phyloP scores from a whole-genome alignment of 805 yeast genomes.

The Wickerhamiella sergipiensis region DNA sequence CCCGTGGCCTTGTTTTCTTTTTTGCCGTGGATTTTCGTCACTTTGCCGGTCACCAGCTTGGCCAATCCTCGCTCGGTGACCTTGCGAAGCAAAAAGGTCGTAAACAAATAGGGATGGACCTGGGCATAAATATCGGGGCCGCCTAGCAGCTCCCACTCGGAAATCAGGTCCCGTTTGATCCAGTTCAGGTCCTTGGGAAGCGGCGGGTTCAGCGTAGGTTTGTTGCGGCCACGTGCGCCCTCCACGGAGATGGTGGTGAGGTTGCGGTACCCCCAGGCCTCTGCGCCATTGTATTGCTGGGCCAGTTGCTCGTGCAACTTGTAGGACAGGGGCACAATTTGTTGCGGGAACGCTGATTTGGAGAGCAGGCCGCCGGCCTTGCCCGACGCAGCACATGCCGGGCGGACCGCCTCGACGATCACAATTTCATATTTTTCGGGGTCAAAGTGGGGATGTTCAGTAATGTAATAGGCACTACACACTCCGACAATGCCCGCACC shows the following conservation, averaged over 20 bases:
- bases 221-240: slow-evolving; percentile 30
- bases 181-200: slow-evolving; percentile 51
- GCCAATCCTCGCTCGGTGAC: slow-evolving; percentile 63
- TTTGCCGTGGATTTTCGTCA: slow-evolving; percentile 48
- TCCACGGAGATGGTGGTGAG: slow-evolving; percentile 76
- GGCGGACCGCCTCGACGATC: slow-evolving; percentile 73
- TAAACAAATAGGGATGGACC: slow-evolving; percentile 89
- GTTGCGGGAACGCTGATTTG: slow-evolving; percentile 94
- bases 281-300: slow-evolving; percentile 64
- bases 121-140: slow-evolving; percentile 85
- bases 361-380: slow-evolving; percentile 95
- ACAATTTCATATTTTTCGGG: slow-evolving; percentile 66
- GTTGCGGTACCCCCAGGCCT: slow-evolving; percentile 86
- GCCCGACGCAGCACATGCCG: slow-evolving; percentile 96
- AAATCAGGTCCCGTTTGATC: slow-evolving; percentile 53
- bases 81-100: slow-evolving; percentile 65
- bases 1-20: slow-evolving; percentile 63
- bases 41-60: slow-evolving; percentile 75
- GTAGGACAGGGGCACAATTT: slow-evolving; percentile 79
- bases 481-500: slow-evolving; percentile 92
- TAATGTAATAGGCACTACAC: slow-evolving; percentile 80
- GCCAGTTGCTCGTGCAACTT: slow-evolving; percentile 73
- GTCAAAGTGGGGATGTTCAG: slow-evolving; percentile 69
- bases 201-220: background rate
- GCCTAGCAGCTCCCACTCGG: slow-evolving; percentile 68